A percentile compares a stretch with the other conserved stretches of the same genome.
Conservation (phyloP, 2,329 filamentous ascomycete genomes). For the Bipolaris cookei region DNA sequence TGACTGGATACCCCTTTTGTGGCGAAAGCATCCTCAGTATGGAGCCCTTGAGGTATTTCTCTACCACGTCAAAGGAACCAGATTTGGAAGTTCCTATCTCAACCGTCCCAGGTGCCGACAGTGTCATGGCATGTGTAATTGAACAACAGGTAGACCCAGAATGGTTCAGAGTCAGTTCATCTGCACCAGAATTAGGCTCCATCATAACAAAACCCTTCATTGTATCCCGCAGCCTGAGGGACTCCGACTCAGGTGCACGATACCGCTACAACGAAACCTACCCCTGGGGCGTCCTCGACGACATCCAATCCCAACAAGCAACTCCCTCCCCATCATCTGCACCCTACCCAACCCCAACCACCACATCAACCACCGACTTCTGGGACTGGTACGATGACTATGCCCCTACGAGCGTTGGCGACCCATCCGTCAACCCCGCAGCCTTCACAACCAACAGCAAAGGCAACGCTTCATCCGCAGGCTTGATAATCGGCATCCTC, state of each 20-base stretch:
- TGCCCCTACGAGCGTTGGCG: too few species aligned
- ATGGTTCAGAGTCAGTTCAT: neutral
- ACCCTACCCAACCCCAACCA: neutral
- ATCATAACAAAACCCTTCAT: conserved; percentile 1
- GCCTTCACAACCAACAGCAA: too few species aligned
- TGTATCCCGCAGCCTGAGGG: neutral
- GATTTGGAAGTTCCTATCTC: neutral
- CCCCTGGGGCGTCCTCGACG: neutral
- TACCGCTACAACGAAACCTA: neutral
- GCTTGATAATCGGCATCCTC: neutral
- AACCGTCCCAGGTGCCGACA: neutral
- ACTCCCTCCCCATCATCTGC: too few species aligned
- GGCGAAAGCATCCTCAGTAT: neutral
- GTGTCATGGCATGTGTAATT: conserved; percentile 4
- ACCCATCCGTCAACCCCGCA: too few species aligned
- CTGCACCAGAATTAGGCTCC: too few species aligned
- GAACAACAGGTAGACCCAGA: neutral
- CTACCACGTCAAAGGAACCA: neutral
- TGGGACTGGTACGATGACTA: neutral
- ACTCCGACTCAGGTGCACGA: neutral
- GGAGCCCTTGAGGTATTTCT: neutral
- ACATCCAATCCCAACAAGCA: neutral
- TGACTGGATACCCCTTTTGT: conserved; percentile 1
- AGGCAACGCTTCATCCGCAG: neutral
- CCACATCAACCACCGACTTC: neutral